Percentiles rank a stretch among this genome's conserved stretches.
Conservation (phyloP, 768 basidiomycete genomes). For the Lyophyllum shimeji region DNA sequence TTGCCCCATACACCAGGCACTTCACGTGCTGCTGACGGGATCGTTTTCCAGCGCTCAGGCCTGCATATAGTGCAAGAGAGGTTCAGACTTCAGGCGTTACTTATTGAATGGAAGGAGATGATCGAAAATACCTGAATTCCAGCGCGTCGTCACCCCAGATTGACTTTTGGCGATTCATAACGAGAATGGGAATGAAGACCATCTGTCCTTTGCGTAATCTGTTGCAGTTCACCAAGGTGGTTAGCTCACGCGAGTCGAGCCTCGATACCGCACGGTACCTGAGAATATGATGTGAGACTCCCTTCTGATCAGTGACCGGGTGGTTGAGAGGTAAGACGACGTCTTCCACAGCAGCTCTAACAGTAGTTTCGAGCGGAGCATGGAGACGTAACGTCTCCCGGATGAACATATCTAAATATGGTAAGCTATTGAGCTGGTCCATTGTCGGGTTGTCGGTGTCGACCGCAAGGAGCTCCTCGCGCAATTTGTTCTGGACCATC, state of each 20-base stretch:
- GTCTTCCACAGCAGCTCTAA: constrained; percentile 47
- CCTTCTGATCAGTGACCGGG: constrained; percentile 45
- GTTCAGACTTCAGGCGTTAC: constrained; percentile 40
- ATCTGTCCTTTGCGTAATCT: constrained; percentile 44
- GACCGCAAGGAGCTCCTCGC: constrained; percentile 54
- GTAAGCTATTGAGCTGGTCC: constrained; percentile 65
- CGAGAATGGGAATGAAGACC: constrained; percentile 49
- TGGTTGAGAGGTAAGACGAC: constrained; percentile 50
- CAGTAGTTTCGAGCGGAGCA: constrained; percentile 43
- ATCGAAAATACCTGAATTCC: constrained; percentile 61
- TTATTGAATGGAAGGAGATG: no score
- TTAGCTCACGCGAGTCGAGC: not conserved
- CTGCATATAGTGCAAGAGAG: constrained; percentile 45
- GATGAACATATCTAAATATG: constrained; percentile 66
- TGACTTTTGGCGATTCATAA: constrained; percentile 45
- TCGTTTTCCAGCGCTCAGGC: constrained; percentile 61
- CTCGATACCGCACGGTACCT: constrained; percentile 24
- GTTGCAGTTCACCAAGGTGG: not conserved
- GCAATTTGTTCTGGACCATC: constrained; percentile 52
- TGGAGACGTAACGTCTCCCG: constrained; percentile 60
- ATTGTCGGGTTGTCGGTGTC: constrained; percentile 60
- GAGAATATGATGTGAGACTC: constrained; percentile 38
- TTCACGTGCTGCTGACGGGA: constrained; percentile 39
- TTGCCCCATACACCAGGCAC: constrained; percentile 66
- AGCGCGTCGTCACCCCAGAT: constrained; percentile 65